Base-by-base conservation (phyloP, 2,329 filamentous ascomycete species). In the Tolypocladium ovalisporum region DNA sequence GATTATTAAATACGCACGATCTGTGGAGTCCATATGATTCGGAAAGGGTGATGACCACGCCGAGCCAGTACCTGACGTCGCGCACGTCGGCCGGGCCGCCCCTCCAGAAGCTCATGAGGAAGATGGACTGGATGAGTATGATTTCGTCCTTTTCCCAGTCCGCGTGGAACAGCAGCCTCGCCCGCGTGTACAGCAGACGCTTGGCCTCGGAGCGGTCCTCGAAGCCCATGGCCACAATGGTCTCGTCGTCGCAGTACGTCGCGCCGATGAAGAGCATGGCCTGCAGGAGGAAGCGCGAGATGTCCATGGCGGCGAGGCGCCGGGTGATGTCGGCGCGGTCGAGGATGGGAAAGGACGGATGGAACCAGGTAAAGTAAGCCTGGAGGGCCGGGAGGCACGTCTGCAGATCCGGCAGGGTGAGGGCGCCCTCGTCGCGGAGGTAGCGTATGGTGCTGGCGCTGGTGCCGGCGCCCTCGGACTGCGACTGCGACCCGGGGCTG, bases 321-420 rank as follows among this genome's bases (percentile, higher is more conserved):
- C 67, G 64, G 56, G 73, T 70, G 10, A 80, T 67, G 0, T 75
- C 72, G 1, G 68, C 67, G 4, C 77, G 73, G 60, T 82, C 78
- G 0, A 83, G 61, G 15, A 83, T 73, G 0, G 80, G 79, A 53
- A 82, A 83, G 56, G 77, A 78, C 0, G 80, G 79, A 60, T 83
- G 80, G 55, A 82, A 82, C 75, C 79, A 80, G 27, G 71, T 68
- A 56, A 83, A 83, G 66, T 82, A 83, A 0, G 79, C 79, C 22
- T 74, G 68, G 0, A 82, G 62, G 0, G 79, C 68, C 1, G 70
- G 70, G 4, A 76, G 67, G 47, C 75, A 75, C 22, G 75, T 70
- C 2, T 71, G 63, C 17, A 68, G 61, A 2, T 75, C 70, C 0
- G 79, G 79, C 29, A 80, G 75, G 0, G 73, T 72, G 47, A 82